A percentile compares a stretch with the other conserved stretches of the same genome.
phyloP scores from a whole-genome alignment of 768 basidiomycete species.

The Clavaria fumosa region DNA sequence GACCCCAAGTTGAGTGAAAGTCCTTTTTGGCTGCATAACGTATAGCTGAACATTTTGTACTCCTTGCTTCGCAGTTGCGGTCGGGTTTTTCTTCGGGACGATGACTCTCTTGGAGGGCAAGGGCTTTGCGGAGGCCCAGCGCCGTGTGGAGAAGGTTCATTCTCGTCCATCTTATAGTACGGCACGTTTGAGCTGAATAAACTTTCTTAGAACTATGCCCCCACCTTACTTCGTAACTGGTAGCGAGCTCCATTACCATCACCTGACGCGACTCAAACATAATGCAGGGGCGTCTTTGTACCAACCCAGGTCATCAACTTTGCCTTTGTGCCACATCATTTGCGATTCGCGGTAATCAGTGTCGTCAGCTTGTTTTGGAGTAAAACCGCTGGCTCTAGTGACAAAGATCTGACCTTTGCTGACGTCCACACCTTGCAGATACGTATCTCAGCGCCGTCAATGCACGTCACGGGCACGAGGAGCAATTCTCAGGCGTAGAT shows the following conservation, averaged over 20 bases:
- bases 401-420: conserved; percentile 2
- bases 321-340: conserved; percentile 55
- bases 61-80: conserved; percentile 20
- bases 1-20: conserved; percentile 56
- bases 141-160: conserved; percentile 33
- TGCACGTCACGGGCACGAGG: conserved; percentile 20
- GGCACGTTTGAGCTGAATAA: not conserved
- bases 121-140: conserved; percentile 24
- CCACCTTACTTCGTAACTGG: conserved; percentile 70
- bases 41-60: not conserved
- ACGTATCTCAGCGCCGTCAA: conserved; percentile 50
- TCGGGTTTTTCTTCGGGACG: conserved; percentile 43
- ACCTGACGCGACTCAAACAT: not conserved
- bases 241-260: conserved; percentile 12
- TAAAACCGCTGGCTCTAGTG: conserved; percentile 23
- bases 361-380: conserved; percentile 76
- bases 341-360: conserved; percentile 60
- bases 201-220: conserved; percentile 41
- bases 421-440: conserved; percentile 25
- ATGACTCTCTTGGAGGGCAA: conserved; percentile 78
- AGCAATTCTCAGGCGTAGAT: too few relatives aligned
- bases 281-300: conserved; percentile 48
- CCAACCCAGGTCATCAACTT: conserved; percentile 76
- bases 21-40: conserved; percentile 1
- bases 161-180: not conserved